Percentiles rank a stretch among this genome's conserved stretches.
Evolutionary conservation across 805 yeast species (phyloP).

Genomic region (Cephaloascus fragrans): DNA sequence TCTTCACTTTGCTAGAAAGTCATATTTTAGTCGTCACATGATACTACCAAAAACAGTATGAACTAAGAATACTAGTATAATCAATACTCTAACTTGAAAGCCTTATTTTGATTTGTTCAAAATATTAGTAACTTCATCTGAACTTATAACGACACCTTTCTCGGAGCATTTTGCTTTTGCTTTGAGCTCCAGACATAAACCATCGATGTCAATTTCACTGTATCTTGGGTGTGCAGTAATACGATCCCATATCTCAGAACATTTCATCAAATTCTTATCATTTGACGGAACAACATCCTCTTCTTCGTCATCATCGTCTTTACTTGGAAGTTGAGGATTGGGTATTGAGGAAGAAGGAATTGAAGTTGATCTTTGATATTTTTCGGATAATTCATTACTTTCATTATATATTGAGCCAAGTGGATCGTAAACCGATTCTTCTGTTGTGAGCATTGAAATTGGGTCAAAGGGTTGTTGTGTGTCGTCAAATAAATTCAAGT

Average conservation of each 20-base stretch:
- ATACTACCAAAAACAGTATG: no score
- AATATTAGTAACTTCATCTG: conserved; percentile 61
- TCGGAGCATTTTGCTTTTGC: conserved; percentile 93
- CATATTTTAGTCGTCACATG: no score
- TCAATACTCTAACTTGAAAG: no score
- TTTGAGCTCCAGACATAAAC: conserved; percentile 82
- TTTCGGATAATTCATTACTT: no score
- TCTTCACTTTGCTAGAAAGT: no score
- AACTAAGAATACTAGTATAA: no score
- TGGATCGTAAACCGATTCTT: conserved; percentile 51
- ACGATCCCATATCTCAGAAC: conserved; percentile 95
- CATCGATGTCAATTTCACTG: conserved; percentile 89
- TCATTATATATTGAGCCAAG: conserved; percentile 14
- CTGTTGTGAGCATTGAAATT: conserved; percentile 35
- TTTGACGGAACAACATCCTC: conserved; percentile 61
- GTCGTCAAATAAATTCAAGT: conserved; percentile 7
- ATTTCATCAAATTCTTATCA: conserved; percentile 50
- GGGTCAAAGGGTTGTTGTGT: conserved; percentile 20
- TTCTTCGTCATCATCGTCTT: conserved; percentile 11
- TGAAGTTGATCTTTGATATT: neutral
- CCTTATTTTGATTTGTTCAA: no score
- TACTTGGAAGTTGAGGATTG: neutral
- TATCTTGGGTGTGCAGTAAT: conserved; percentile 90
- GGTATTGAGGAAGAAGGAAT: neutral
- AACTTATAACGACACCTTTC: conserved; percentile 79